Base-by-base conservation (phyloP, 106 monocot genomes). In the Amphibolis antarctica region DNA sequence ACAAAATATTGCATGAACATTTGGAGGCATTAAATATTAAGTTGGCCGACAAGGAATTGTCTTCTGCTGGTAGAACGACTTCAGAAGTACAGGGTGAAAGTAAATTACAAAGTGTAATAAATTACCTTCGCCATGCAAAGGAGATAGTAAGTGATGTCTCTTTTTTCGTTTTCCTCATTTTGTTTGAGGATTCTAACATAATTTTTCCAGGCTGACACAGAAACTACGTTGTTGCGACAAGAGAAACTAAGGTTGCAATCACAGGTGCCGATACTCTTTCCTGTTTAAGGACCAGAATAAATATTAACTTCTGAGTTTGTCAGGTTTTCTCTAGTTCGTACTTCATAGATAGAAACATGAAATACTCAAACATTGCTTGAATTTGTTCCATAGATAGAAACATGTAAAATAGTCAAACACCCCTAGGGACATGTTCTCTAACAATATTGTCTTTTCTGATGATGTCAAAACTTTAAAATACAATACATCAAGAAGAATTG, bases 231-330 rank as follows among this genome's bases (percentile, higher is more conserved):
- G 62, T 69, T 98, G 12, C 86, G 79, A 59, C 90, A 91, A 66
- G 98, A 98, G 67, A 98, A 91, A 66, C 50, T 79, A 50, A 75
- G 90, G 53, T 73, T 98, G 17, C 83, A 91, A 25, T 76, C 80
- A 67, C 77, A 98, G 76, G 96, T 96, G 70, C 21, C 49, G 27
- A 0, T 12, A 21, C 9, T 23, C 59, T 49, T 48, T 29, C 26
- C 26, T 14, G 12, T 1, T 51, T 12, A 6, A 10, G 7, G 36
- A 36, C 36, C 36, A 36, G 36, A 36, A 36, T 36, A 36, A 7
- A 7, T 7, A 36, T 4, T 7, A 7, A 36, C 7, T 4, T 36
- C 2, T 36, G 4, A 36, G 36, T 36, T 36, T 36, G 36, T 36
- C 36, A 36, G 7, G 36, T 36, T 2, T 7, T 36, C 36, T 4